Base-by-base conservation (phyloP, 176 grass and related monocot species). In the Tuctoria greenei region DNA sequence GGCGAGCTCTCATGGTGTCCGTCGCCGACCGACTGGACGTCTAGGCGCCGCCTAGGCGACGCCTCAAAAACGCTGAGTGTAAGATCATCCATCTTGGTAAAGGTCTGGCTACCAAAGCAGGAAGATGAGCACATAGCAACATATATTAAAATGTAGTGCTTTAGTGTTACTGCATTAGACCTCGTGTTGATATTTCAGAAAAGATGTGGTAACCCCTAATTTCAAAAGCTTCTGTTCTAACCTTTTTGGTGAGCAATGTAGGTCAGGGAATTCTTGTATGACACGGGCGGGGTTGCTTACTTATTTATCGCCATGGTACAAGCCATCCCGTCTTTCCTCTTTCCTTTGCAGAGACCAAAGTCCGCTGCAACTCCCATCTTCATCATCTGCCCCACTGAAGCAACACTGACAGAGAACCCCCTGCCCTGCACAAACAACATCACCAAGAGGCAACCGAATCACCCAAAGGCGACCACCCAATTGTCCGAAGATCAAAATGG, bases 251-350 rank as follows among this genome's bases (percentile, higher is more conserved):
- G 36, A 45, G 3, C 21, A 59, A 9, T 64, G 16, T 17, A 18
- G 37, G 55, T 34, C 62, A 13, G 10, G 15, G 25, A 28, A 46
- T 61, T 40, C 42, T 12, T 41, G 9, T 66, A 13, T 72, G 49
- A 25, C 6, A 77, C 2, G 56, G 44, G 8, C 60, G 13, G 21
- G 74, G 18, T 47, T 35, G 41, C 81, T 23, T 94, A 98, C 95
- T 90, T 98, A 75, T 84, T 90, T 86, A 93, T 92, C 34, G 37
- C 76, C 95, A 98, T 98, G 50, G 86, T 90, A 76, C 95, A 98
- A n/a, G 84, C 71, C 76, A 92, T 72, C 14, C 95, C 95, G 50
- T 98, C 95, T 78, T 98, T 94, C 77, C 89, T 94, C 75, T 90
- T 98, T 57, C 95, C 95, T 86, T 90, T 98, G 71, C 91, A 98